Conservation (phyloP, 148 eudicot genomes). For the Arbutus unedo region DNA sequence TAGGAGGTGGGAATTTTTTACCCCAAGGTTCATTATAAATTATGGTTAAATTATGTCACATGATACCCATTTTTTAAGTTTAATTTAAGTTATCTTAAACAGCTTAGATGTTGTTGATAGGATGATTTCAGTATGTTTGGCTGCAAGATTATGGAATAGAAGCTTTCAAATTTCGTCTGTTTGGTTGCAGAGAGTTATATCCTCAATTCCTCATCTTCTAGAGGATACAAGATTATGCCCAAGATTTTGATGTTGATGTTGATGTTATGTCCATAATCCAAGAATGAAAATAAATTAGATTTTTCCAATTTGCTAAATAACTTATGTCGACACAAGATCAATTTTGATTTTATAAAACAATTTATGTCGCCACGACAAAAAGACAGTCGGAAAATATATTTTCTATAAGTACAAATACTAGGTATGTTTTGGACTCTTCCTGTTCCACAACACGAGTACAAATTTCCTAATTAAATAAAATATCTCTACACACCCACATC, state of each 20-base stretch:
- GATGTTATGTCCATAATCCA: too few species aligned
- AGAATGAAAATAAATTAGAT: background rate
- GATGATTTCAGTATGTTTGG: conserved; percentile 9
- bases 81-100: background rate
- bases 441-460: too few species aligned
- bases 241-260: background rate
- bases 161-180: background rate
- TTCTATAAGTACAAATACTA: too few species aligned
- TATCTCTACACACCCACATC: too few species aligned
- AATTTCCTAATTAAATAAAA: too few species aligned
- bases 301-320: too few species aligned
- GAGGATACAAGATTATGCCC: background rate
- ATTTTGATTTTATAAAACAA: too few species aligned
- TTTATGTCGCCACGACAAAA: too few species aligned
- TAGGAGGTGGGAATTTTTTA: background rate
- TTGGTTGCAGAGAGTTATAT: background rate
- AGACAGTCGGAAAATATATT: too few species aligned
- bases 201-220: background rate
- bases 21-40: background rate
- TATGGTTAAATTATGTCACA: background rate
- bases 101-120: background rate
- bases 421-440: too few species aligned
- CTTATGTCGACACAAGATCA: too few species aligned
- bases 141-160: background rate
- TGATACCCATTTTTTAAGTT: background rate